phyloP scores from a whole-genome alignment of 202 grass and related monocot species.

The Panicum virgatum region DNA sequence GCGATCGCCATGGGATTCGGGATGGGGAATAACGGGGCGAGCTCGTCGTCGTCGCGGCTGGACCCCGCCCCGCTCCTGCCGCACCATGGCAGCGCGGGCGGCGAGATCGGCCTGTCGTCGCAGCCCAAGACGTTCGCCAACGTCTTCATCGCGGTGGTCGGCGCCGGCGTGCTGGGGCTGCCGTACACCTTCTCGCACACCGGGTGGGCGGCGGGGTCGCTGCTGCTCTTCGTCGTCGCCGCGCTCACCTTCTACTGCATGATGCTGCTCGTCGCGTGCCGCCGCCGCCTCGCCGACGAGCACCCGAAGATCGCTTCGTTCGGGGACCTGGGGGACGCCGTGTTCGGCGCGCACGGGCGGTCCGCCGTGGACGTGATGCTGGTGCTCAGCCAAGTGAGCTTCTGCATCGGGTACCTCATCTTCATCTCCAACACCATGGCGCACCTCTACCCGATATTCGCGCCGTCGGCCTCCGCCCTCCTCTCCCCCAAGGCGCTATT shows the following conservation, averaged over 20 bases:
- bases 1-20: slow-evolving; percentile 52
- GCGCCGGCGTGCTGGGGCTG: slow-evolving; percentile 87
- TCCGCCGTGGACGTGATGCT: slow-evolving; percentile 81
- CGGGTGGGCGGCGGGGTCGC: slow-evolving; percentile 73
- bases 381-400: slow-evolving; percentile 86
- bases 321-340: slow-evolving; percentile 76
- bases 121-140: slow-evolving; percentile 97
- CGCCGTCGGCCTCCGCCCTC: slow-evolving; percentile 41
- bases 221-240: slow-evolving; percentile 65
- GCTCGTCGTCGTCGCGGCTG: slow-evolving; percentile 54
- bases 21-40: slow-evolving; percentile 41
- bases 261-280: slow-evolving; percentile 89
- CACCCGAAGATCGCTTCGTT: slow-evolving; percentile 76
- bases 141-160: slow-evolving; percentile 97
- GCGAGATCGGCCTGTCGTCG: slow-evolving; percentile 56
- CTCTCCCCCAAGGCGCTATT: slow-evolving; percentile 74
- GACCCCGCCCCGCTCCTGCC: slow-evolving; percentile 62
- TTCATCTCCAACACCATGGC: slow-evolving; percentile 87
- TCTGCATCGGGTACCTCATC: slow-evolving; percentile 92
- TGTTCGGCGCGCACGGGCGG: slow-evolving; percentile 57
- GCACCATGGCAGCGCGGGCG: slow-evolving; percentile 24
- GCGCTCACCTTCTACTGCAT: slow-evolving; percentile 93
- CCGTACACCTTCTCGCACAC: slow-evolving; percentile 95
- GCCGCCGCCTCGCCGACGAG: slow-evolving; percentile 64
- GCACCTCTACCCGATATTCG: slow-evolving; percentile 60